These are phyloP conservation scores for Citrus trifoliata DNA, from an alignment of 345 rosid genomes.

Conservation along the genomic window DNA sequence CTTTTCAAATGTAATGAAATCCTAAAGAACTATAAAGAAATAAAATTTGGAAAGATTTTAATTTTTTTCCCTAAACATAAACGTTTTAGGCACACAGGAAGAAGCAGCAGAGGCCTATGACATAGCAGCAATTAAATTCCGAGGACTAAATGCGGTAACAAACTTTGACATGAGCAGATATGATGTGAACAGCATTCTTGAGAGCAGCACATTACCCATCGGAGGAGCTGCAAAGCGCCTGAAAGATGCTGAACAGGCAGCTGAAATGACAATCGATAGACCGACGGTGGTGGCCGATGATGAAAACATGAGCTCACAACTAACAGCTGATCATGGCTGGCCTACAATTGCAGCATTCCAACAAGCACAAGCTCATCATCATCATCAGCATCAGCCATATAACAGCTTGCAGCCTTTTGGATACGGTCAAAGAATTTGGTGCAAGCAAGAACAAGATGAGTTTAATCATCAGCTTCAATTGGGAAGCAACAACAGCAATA, in stretches of 20 bases:
- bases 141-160: slow-evolving; percentile 95
- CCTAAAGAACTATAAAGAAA: neutral
- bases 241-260: slow-evolving; percentile 45
- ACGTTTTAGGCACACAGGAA: slow-evolving; percentile 70
- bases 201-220: slow-evolving; percentile 71
- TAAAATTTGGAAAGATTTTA: neutral
- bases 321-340: slow-evolving; percentile 33
- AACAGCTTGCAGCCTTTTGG: slow-evolving; percentile 36
- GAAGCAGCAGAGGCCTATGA: slow-evolving; percentile 99
- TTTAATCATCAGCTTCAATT: slow-evolving; percentile 32
- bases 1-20: neutral
- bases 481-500: slow-evolving; percentile 21
- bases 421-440: slow-evolving; percentile 50
- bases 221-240: slow-evolving; percentile 74
- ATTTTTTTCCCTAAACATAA: neutral
- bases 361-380: slow-evolving; percentile 28
- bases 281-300: slow-evolving; percentile 12
- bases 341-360: slow-evolving; percentile 46
- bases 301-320: slow-evolving; percentile 11
- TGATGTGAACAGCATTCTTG: slow-evolving; percentile 77
- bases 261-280: slow-evolving; percentile 19
- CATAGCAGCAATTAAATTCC: slow-evolving; percentile 89
- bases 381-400: slow-evolving; percentile 22
- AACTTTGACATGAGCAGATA: slow-evolving; percentile 92
- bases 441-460: slow-evolving; percentile 65